These are phyloP conservation scores for Solanum pinnatisectum DNA, from an alignment of 257 asterid species.

Conservation along the genomic window DNA sequence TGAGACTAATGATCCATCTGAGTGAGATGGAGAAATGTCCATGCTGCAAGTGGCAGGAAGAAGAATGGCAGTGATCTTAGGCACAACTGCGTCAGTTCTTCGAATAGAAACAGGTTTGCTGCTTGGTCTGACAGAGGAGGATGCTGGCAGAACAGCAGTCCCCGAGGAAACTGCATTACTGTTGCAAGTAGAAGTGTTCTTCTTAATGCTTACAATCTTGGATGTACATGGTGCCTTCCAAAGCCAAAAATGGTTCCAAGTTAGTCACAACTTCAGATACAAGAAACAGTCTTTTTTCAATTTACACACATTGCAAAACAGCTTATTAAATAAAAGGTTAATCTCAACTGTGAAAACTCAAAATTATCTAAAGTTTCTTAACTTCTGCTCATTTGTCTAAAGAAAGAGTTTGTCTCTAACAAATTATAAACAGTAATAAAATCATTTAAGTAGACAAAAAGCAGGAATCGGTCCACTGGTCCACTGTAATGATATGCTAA, in stretches of 20 bases:
- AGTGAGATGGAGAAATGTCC: slow-evolving; percentile 34
- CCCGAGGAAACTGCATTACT: no score
- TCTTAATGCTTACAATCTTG: slow-evolving; percentile 59
- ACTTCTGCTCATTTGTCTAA: neutral
- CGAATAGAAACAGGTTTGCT: slow-evolving; percentile 19
- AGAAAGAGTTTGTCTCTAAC: no score
- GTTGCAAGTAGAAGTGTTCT: no score
- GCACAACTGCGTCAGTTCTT: slow-evolving; percentile 20
- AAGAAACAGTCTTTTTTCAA: neutral
- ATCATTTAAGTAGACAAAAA: neutral
- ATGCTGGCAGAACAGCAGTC: neutral
- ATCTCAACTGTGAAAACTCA: neutral
- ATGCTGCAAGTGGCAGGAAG: slow-evolving; percentile 15
- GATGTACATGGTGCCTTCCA: slow-evolving; percentile 57
- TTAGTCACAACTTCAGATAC: neutral
- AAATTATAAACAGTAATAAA: neutral
- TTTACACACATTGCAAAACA: neutral
- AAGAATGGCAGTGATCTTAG: slow-evolving; percentile 10
- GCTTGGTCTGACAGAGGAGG: slow-evolving; percentile 37
- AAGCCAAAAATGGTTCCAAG: neutral
- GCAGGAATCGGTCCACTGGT: neutral
- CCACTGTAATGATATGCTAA: neutral
- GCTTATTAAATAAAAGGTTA: neutral
- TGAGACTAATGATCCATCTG: slow-evolving; percentile 50
- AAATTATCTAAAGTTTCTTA: neutral